Conservation (phyloP, 75 land plant genomes). For the Picea sitchensis region DNA sequence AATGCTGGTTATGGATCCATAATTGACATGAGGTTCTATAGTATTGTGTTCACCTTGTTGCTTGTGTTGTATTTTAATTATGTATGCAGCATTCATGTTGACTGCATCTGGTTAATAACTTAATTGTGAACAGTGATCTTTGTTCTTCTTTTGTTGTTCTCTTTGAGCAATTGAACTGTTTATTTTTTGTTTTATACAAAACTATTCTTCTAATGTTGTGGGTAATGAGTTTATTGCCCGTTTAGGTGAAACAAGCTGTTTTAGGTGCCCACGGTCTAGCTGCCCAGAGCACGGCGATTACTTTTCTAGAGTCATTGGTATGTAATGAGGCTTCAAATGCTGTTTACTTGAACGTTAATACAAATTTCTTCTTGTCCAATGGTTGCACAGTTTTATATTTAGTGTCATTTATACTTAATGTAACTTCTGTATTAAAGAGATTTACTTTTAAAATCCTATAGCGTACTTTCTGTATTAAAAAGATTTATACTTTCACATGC, state of each 20-base stretch:
- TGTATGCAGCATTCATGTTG: background rate
- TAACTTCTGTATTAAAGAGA: background rate
- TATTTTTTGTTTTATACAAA: background rate
- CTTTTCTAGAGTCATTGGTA: slow-evolving; percentile 91
- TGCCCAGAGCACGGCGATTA: slow-evolving; percentile 68
- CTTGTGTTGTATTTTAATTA: background rate
- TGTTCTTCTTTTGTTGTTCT: background rate
- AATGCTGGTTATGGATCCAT: background rate
- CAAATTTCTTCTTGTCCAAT: background rate
- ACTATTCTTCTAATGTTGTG: background rate
- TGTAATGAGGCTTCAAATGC: background rate
- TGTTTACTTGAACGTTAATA: slow-evolving; percentile 1
- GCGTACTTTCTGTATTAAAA: background rate
- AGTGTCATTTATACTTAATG: background rate
- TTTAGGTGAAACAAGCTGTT: slow-evolving; percentile 77
- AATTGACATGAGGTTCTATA: background rate
- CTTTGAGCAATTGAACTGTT: background rate
- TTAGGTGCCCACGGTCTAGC: slow-evolving; percentile 69
- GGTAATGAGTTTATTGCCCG: background rate
- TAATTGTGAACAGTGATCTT: background rate
- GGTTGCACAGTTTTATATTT: background rate
- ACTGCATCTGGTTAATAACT: background rate
- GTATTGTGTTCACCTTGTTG: background rate
- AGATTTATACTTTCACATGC: slow-evolving; percentile 1
- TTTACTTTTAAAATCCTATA: background rate